Evolutionary conservation across 2,329 filamentous ascomycete species (phyloP).

Genomic region (Amylocarpus encephaloides): DNA sequence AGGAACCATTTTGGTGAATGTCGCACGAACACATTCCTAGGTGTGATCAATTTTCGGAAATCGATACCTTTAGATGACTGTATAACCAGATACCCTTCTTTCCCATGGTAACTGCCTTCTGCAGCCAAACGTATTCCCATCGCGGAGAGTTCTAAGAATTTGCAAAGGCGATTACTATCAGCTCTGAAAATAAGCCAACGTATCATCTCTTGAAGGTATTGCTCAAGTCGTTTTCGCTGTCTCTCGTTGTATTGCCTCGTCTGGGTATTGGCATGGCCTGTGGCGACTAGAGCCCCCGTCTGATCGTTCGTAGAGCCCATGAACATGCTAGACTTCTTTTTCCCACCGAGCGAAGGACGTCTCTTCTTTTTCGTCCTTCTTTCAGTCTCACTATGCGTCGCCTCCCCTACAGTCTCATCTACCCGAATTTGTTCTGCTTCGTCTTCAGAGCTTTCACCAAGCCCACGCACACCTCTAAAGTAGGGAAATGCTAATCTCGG

Average conservation of each 20-base stretch:
- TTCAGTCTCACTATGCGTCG: conserved; percentile 64
- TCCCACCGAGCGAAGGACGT: conserved; percentile 42
- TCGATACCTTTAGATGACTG: conserved; percentile 86
- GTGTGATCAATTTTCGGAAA: conserved; percentile 73
- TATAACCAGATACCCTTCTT: conserved; percentile 90
- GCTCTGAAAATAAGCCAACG: conserved; percentile 94
- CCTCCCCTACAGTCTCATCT: conserved; percentile 49
- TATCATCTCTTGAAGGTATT: conserved; percentile 89
- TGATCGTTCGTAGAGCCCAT: conserved; percentile 16
- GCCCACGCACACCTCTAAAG: conserved; percentile 69
- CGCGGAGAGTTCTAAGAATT: conserved; percentile 91
- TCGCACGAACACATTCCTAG: conserved; percentile 69
- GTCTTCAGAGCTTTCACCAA: conserved; percentile 74
- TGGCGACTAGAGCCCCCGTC: conserved; percentile 20
- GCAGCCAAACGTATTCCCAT: conserved; percentile 88
- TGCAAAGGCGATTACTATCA: conserved; percentile 91
- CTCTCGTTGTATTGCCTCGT: conserved; percentile 61
- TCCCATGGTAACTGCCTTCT: conserved; percentile 95
- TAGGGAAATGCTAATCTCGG: conserved; percentile 87
- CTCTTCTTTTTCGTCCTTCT: conserved; percentile 44
- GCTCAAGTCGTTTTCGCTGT: conserved; percentile 79
- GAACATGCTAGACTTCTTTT: conserved; percentile 44
- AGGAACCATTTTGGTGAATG: conserved; percentile 96
- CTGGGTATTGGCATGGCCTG: conserved; percentile 33
- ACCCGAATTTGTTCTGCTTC: conserved; percentile 32